phyloP scores from a whole-genome alignment of 2,329 filamentous ascomycete species.

The Sclerotiophoma versabilis region DNA sequence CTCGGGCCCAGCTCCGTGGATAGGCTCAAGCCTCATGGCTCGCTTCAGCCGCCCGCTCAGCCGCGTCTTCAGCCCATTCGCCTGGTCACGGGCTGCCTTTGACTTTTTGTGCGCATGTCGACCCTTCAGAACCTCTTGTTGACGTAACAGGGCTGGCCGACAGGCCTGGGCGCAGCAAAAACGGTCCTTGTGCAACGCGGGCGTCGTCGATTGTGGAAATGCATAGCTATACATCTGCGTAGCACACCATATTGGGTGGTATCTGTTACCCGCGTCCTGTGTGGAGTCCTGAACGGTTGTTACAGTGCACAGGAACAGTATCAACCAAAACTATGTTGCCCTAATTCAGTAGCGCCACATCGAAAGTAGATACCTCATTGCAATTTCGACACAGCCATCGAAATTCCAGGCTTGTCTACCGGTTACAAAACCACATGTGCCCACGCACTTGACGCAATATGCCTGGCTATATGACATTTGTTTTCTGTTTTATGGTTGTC shows the following conservation, averaged over 20 bases:
- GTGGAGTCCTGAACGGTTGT: slow-evolving; percentile 7
- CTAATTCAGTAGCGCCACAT: slow-evolving; percentile 16
- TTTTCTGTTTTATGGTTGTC: background rate
- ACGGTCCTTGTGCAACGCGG: slow-evolving; percentile 8
- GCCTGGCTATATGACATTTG: slow-evolving; percentile 1
- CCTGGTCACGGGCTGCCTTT: slow-evolving; percentile 5
- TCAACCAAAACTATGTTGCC: slow-evolving; percentile 4
- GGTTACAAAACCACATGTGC: background rate
- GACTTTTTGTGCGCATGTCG: background rate
- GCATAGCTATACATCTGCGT: slow-evolving; percentile 13
- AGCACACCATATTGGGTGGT: slow-evolving; percentile 15
- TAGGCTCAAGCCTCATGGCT: slow-evolving; percentile 7
- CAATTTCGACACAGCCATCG: slow-evolving; percentile 8
- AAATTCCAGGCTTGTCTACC: background rate
- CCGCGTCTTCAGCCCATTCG: slow-evolving; percentile 13
- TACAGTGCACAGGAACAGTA: slow-evolving; percentile 5
- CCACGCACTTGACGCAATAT: background rate
- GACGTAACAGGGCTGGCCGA: slow-evolving; percentile 16
- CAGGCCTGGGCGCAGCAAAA: slow-evolving; percentile 12
- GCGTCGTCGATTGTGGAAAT: slow-evolving; percentile 7
- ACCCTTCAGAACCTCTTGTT: slow-evolving; percentile 3
- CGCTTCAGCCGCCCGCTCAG: slow-evolving; percentile 16
- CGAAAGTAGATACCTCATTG: background rate
- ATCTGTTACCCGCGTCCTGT: slow-evolving; percentile 7
- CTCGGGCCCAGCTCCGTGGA: slow-evolving; percentile 8